These are phyloP conservation scores for Zymoseptoria ardabiliae DNA, from an alignment of 2,329 filamentous ascomycete genomes.

Conservation along the genomic window DNA sequence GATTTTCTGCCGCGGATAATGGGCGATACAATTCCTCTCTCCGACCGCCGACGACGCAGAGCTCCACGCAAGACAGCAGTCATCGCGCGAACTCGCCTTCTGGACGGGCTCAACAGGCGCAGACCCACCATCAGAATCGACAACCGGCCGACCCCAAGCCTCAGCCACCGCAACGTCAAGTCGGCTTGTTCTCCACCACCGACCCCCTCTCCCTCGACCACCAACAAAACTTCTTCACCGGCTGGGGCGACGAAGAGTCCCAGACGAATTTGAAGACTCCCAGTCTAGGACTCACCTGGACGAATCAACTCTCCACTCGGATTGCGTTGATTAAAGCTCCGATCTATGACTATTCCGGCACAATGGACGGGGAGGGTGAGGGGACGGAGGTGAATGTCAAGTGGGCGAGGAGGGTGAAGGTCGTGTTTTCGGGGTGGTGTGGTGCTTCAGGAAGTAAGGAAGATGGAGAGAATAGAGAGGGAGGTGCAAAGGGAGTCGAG, in stretches of 20 bases:
- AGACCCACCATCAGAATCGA: background rate
- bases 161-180: slow-evolving; percentile 10
- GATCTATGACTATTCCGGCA: slow-evolving; percentile 31
- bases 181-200: slow-evolving; percentile 33
- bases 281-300: slow-evolving; percentile 81
- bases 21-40: background rate
- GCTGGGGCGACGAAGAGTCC: slow-evolving; percentile 66
- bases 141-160: background rate
- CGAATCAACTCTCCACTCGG: slow-evolving; percentile 76
- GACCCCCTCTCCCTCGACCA: slow-evolving; percentile 69
- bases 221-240: slow-evolving; percentile 91
- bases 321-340: slow-evolving; percentile 72
- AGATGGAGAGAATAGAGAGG: background rate
- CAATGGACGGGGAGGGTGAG: background rate
- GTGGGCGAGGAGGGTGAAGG: background rate
- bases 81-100: background rate
- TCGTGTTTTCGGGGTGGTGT: background rate
- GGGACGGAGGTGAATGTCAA: background rate
- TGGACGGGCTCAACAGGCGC: background rate
- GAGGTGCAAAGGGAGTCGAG: background rate
- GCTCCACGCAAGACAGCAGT: slow-evolving; percentile 16
- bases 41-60: slow-evolving; percentile 14
- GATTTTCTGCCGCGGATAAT: slow-evolving; percentile 46
- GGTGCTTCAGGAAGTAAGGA: too few species aligned
- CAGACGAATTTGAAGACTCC: slow-evolving; percentile 65